Evolutionary conservation across 805 yeast species (phyloP).

Genomic region (Clavispora asparagi): DNA sequence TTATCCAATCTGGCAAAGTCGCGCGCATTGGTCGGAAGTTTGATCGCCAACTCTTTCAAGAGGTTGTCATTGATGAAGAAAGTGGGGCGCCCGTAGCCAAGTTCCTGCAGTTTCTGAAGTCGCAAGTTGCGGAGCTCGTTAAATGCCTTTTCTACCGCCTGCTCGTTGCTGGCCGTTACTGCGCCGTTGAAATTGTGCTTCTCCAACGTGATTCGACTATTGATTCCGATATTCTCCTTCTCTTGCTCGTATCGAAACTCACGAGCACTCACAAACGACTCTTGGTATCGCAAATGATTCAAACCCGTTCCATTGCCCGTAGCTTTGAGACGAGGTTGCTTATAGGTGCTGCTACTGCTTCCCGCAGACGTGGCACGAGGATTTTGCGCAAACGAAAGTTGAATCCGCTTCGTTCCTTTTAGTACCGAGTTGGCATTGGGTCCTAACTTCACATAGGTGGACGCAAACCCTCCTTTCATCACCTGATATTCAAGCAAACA

Average conservation of each 20-base stretch:
- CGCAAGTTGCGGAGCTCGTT: conserved; percentile 39
- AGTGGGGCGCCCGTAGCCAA: conserved; percentile 24
- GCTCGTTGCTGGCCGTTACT: conserved; percentile 14
- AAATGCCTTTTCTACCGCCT: conserved; percentile 24
- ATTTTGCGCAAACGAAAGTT: conserved; percentile 43
- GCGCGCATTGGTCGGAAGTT: conserved; percentile 45
- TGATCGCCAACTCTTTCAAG: conserved; percentile 50
- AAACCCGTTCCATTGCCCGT: conserved; percentile 12
- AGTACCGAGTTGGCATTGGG: conserved; percentile 47
- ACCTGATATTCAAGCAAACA: conserved; percentile 67
- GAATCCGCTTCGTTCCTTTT: conserved; percentile 39
- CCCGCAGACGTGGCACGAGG: conserved; percentile 1
- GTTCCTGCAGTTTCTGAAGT: conserved; percentile 35
- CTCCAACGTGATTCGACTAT: conserved; percentile 18
- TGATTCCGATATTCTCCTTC: conserved; percentile 5
- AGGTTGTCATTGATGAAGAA: conserved; percentile 26
- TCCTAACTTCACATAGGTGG: conserved; percentile 68
- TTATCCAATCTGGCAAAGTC: conserved; percentile 41
- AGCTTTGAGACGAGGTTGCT: conserved; percentile 5
- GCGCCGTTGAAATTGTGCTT: conserved; percentile 13
- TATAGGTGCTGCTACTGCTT: background rate
- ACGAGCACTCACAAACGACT: conserved; percentile 23
- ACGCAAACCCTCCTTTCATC: conserved; percentile 73
- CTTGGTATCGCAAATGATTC: conserved; percentile 16
- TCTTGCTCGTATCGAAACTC: conserved; percentile 9